Evolutionary conservation across 306 rosid genomes (phyloP).

Genomic region (Ziziphus jujuba): DNA sequence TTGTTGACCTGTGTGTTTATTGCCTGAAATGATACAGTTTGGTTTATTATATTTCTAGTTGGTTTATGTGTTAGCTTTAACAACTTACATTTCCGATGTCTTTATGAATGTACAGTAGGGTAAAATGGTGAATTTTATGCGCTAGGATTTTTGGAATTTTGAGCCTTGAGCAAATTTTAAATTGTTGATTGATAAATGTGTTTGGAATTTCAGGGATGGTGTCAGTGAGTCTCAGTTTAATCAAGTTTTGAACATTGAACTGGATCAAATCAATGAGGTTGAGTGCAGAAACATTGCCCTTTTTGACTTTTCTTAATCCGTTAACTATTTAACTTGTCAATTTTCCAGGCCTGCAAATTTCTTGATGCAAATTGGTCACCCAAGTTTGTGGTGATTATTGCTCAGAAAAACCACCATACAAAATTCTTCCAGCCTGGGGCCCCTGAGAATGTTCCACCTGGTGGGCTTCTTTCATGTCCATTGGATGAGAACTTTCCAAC

Average conservation of each 20-base stretch:
- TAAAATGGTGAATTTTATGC: too few species aligned
- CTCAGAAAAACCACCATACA: conserved; percentile 92
- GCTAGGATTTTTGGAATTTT: too few species aligned
- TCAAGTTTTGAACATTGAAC: conserved; percentile 80
- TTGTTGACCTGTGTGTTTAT: too few species aligned
- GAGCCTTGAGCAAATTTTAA: neutral
- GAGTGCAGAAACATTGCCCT: neutral
- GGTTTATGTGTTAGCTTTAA: too few species aligned
- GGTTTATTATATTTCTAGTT: too few species aligned
- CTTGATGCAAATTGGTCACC: conserved; percentile 83
- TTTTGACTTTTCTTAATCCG: neutral
- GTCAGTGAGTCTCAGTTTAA: conserved; percentile 91
- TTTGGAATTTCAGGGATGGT: conserved; percentile 66
- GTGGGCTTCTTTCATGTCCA: conserved; percentile 19
- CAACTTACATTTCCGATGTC: too few species aligned
- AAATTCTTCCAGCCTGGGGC: conserved; percentile 70
- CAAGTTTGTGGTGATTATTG: conserved; percentile 78
- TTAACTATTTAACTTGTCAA: neutral
- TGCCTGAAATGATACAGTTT: too few species aligned
- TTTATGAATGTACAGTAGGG: too few species aligned
- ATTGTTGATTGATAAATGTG: neutral
- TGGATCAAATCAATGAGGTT: conserved; percentile 82
- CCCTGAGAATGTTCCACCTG: conserved; percentile 92
- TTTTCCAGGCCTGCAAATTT: conserved; percentile 72
- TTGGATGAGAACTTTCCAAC: neutral